Evolutionary conservation across 2,329 filamentous ascomycete genomes (phyloP).

Genomic region (Aureobasidium leucospermi): DNA sequence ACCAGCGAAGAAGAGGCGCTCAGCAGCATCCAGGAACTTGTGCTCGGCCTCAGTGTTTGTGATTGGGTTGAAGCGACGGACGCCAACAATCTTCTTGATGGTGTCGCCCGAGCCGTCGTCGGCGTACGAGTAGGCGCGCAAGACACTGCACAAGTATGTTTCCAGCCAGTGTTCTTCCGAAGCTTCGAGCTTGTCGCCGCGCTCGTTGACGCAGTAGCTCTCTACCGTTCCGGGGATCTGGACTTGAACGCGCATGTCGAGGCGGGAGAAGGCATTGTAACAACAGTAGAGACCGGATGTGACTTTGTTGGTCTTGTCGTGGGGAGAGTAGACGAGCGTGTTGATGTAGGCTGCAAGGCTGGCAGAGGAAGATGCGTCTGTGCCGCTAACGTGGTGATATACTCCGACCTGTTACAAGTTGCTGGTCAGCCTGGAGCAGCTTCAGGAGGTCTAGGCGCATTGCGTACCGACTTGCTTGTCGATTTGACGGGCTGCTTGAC

Average conservation of each 20-base stretch:
- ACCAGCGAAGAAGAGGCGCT: constrained; percentile 93
- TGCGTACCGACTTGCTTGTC: constrained; percentile 47
- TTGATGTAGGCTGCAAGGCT: constrained; percentile 98
- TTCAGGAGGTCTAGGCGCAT: not conserved
- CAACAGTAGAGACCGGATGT: constrained; percentile 94
- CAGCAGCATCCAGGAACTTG: constrained; percentile 87
- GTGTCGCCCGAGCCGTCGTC: constrained; percentile 91
- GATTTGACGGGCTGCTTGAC: constrained; percentile 66
- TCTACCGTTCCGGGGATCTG: constrained; percentile 95
- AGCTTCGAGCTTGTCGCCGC: constrained; percentile 86
- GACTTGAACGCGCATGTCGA: constrained; percentile 98
- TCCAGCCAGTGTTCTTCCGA: constrained; percentile 95
- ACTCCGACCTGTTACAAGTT: constrained; percentile 61
- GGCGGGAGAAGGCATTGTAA: constrained; percentile 97
- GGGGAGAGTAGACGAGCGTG: constrained; percentile 84
- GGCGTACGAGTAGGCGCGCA: constrained; percentile 92
- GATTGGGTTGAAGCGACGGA: constrained; percentile 92
- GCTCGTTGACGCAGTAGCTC: constrained; percentile 94
- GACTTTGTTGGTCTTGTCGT: constrained; percentile 80
- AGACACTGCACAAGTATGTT: constrained; percentile 90
- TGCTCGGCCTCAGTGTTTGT: constrained; percentile 98
- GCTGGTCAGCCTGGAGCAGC: not conserved
- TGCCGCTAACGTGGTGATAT: constrained; percentile 95
- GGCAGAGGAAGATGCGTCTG: constrained; percentile 94
- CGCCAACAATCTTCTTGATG: constrained; percentile 95